Conservation (phyloP, 2,329 filamentous ascomycete species). For the Phoma sp. region DNA sequence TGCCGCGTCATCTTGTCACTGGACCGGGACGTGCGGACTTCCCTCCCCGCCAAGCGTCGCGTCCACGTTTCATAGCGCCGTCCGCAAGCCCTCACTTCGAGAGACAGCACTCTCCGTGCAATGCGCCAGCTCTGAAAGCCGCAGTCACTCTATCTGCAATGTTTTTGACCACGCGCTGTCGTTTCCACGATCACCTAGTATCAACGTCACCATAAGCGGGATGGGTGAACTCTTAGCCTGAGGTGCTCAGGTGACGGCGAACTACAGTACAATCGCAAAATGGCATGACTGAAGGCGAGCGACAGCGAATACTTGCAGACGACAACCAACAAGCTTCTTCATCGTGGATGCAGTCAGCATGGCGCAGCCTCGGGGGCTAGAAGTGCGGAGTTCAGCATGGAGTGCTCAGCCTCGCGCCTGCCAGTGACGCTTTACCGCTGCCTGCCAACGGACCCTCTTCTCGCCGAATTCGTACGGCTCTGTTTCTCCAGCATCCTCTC, state of each 20-base stretch:
- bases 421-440: no score
- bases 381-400: background rate
- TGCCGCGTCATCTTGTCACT: constrained; percentile 24
- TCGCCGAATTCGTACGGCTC: background rate
- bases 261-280: background rate
- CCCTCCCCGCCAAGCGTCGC: constrained; percentile 9
- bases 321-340: background rate
- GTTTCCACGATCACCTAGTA: background rate
- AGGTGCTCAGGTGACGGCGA: background rate
- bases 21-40: constrained; percentile 8
- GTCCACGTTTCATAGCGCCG: constrained; percentile 15
- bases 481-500: background rate
- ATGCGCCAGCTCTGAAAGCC: background rate
- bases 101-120: constrained; percentile 2
- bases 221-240: background rate
- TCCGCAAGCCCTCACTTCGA: constrained; percentile 4
- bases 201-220: background rate
- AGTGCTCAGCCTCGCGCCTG: no score
- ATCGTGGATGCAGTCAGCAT: background rate
- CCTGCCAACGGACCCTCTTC: no score
- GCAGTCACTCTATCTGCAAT: background rate
- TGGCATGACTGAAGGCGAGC: background rate
- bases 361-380: background rate
- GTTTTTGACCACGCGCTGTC: background rate
- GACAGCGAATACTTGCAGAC: background rate